Conservation (phyloP, 805 yeast genomes). For the Naumovozyma dairenensis region DNA sequence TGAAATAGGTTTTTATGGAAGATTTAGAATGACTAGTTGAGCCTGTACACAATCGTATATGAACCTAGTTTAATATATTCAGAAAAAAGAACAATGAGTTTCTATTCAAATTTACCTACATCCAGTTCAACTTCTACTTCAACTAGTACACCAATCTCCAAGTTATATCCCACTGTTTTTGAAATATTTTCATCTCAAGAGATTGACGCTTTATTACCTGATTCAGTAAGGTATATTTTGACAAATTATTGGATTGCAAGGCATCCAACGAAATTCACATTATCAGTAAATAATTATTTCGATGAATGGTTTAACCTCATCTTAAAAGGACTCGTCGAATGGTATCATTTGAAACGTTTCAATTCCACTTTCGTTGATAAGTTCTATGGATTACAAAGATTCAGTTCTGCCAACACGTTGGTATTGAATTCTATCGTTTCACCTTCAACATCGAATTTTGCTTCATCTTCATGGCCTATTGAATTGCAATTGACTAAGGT, state of each 20-base stretch:
- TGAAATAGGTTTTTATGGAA: no score
- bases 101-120: constrained; percentile 25
- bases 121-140: no score
- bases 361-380: constrained; percentile 84
- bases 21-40: no score
- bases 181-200: constrained; percentile 80
- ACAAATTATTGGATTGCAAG: constrained; percentile 66
- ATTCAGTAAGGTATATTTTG: constrained; percentile 69
- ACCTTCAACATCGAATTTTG: constrained; percentile 1
- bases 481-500: constrained; percentile 36
- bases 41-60: no score
- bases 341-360: constrained; percentile 59
- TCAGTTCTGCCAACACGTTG: constrained; percentile 22
- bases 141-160: constrained; percentile 4
- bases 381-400: constrained; percentile 78
- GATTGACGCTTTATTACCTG: constrained; percentile 65
- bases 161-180: constrained; percentile 61
- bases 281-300: constrained; percentile 61
- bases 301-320: constrained; percentile 50
- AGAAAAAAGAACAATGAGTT: constrained; percentile 26
- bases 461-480: constrained; percentile 12
- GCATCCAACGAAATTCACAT: constrained; percentile 60
- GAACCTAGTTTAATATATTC: no score
- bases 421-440: constrained; percentile 6
- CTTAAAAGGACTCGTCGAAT: constrained; percentile 57